phyloP scores from a whole-genome alignment of 192 early-diverging fungal species.

The Paraglomus brasilianum region DNA sequence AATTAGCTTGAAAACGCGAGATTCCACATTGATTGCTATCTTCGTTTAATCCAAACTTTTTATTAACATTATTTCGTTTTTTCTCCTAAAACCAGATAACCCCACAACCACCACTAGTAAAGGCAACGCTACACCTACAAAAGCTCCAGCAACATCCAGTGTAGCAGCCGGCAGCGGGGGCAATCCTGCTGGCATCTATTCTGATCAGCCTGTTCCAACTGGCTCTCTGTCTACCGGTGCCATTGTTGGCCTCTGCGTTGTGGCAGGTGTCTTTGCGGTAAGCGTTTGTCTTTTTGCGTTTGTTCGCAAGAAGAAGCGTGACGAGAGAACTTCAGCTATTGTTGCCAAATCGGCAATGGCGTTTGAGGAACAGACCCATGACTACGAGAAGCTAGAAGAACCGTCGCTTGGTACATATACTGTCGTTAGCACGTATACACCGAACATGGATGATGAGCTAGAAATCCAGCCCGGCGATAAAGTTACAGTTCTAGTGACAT shows the following conservation, averaged over 20 bases:
- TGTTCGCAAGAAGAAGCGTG: conserved; percentile 32
- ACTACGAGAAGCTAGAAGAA: conserved; percentile 36
- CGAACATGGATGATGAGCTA: conserved; percentile 56
- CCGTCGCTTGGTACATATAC: conserved; percentile 44
- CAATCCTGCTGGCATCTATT: neutral
- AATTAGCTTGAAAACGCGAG: too few species aligned
- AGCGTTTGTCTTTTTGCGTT: conserved; percentile 34
- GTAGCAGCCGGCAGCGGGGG: too few species aligned
- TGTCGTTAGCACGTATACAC: conserved; percentile 45
- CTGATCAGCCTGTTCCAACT: neutral
- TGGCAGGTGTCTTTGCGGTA: conserved; percentile 35
- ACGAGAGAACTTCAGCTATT: conserved; percentile 37
- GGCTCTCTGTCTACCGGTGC: neutral
- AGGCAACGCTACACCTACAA: neutral
- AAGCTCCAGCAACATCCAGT: neutral
- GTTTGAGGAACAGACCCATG: conserved; percentile 42
- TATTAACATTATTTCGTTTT: neutral
- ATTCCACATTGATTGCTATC: too few species aligned
- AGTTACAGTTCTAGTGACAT: conserved; percentile 51
- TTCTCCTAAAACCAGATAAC: neutral
- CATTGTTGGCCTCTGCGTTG: conserved; percentile 29
- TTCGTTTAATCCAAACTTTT: too few species aligned
- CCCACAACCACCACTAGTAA: neutral
- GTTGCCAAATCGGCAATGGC: conserved; percentile 35
- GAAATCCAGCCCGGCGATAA: conserved; percentile 54